Evolutionary conservation across 495 filamentous ascomycete genomes (phyloP), one percentile per base, ranked within the genome.

Genomic region (Bombardia bombarda): DNA sequence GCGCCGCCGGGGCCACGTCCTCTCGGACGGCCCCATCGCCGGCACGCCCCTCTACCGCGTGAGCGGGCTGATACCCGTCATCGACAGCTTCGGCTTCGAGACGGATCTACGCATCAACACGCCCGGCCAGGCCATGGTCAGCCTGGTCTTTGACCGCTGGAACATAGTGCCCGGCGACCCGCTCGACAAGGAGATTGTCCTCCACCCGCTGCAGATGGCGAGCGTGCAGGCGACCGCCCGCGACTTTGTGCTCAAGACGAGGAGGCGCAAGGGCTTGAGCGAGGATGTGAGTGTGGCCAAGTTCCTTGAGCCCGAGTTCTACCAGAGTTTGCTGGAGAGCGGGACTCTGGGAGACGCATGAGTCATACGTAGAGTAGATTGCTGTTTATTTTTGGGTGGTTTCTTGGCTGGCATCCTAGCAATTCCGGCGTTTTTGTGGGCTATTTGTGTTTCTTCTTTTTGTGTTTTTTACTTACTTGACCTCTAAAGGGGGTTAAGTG

Each of bases 41-140:
- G 92, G 92, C 7, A 98, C 93, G 1, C 90, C 87, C n/a, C 74
- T 98, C 10, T 97, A 97, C 67, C 78, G 81, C 10, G 88, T 96
- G 22, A 83, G 77, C 44, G 92, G 92, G 2, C 71, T 95, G 19
- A 84, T 98, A 37, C 92, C 92, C 1, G 92, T 98, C 25, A 93
- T 98, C 53, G 92, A 98, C 67, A 84, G 78, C 9, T 98, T 98
- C 57, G 92, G 92, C 6, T 96, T 98, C 62, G 92, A 98, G 66
- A 97, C 92, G 3, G 92, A 98, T 66, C 73, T 97, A 32, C 70
- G 92, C 30, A 97, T 97, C 53, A 89, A 95, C 58, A 97, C 93
- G 0, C 89, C 95, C 61, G 90, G 92, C 31, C 85, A 90, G 58
- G 86, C 87, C 23, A 84, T 86, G 59, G 78, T 95, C 37, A 88